Evolutionary conservation across 2,329 filamentous ascomycete genomes (phyloP).

Genomic region (Tricladium varicosporioides): DNA sequence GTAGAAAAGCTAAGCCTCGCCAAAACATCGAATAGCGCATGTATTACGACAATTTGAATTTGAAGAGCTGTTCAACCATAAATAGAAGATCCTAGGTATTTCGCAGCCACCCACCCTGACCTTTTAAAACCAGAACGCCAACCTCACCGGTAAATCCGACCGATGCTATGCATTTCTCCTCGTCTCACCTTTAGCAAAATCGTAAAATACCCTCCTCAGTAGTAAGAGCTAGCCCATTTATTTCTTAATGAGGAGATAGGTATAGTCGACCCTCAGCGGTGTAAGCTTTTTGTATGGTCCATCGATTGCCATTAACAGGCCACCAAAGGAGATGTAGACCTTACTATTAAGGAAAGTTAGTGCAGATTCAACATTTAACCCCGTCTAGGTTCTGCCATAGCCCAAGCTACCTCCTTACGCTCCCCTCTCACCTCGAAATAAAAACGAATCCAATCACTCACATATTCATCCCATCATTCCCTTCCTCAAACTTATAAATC

Average conservation of each 20-base stretch:
- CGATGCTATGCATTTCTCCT: slow-evolving; percentile 17
- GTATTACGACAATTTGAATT: no score
- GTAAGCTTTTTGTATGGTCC: slow-evolving; percentile 96
- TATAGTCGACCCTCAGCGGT: slow-evolving; percentile 85
- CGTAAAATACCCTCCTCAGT: background rate
- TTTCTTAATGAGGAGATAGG: slow-evolving; percentile 94
- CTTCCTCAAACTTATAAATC: slow-evolving; percentile 85
- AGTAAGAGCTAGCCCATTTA: slow-evolving; percentile 36
- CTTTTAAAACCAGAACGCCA: slow-evolving; percentile 28
- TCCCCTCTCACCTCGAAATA: background rate
- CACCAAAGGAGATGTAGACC: slow-evolving; percentile 91
- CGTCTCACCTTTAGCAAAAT: background rate
- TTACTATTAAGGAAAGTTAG: slow-evolving; percentile 57
- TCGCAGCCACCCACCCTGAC: slow-evolving; percentile 3
- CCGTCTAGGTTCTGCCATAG: no score
- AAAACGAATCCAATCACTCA: slow-evolving; percentile 47
- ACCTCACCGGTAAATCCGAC: slow-evolving; percentile 15
- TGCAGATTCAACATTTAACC: background rate
- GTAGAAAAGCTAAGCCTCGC: no score
- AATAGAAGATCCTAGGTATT: background rate
- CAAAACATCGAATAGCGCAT: no score
- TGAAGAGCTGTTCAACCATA: no score
- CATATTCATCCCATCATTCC: slow-evolving; percentile 77
- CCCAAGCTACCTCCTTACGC: background rate
- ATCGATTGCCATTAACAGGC: slow-evolving; percentile 83